Percentiles rank a stretch among this genome's conserved stretches.
These are phyloP conservation scores for Arctium lappa DNA, from an alignment of 129 eudicot genomes.

Conservation along the genomic window DNA sequence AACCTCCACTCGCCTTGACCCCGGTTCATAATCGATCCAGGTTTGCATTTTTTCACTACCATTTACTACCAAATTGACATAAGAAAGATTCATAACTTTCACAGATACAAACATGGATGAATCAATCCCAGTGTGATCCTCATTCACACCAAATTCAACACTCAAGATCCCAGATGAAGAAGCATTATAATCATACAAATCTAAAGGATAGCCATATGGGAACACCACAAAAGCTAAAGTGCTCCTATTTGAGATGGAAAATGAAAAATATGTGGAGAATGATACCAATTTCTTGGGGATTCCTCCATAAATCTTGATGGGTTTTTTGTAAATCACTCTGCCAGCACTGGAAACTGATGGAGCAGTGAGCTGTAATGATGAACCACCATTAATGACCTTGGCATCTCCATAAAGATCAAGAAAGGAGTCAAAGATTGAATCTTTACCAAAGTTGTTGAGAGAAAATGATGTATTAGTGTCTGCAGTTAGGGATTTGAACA, in stretches of 20 bases:
- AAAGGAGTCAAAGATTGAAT: conserved; percentile 44
- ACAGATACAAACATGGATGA: conserved; percentile 39
- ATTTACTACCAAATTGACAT: conserved; percentile 43
- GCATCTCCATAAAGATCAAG: conserved; percentile 67
- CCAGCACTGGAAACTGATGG: conserved; percentile 50
- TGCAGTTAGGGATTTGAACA: conserved; percentile 41
- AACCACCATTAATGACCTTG: conserved; percentile 37
- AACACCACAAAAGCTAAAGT: conserved; percentile 64
- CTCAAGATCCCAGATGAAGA: conserved; percentile 55
- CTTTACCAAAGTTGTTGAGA: conserved; percentile 43
- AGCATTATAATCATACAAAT: conserved; percentile 40
- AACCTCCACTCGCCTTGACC: conserved; percentile 59
- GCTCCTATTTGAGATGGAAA: conserved; percentile 52
- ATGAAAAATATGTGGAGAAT: conserved; percentile 50
- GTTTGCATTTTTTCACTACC: conserved; percentile 61
- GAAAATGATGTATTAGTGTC: conserved; percentile 42
- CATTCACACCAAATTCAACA: conserved; percentile 66
- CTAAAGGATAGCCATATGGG: conserved; percentile 42
- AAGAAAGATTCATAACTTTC: conserved; percentile 53
- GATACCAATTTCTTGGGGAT: conserved; percentile 53
- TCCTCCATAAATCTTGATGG: conserved; percentile 51
- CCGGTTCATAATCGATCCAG: conserved; percentile 86
- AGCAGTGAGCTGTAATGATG: conserved; percentile 46
- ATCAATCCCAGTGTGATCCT: conserved; percentile 52
- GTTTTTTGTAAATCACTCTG: conserved; percentile 52